A percentile compares a stretch with the other conserved stretches of the same genome.
Evolutionary conservation across 768 basidiomycete species (phyloP).

Genomic region (Lactarius sanguifluus): DNA sequence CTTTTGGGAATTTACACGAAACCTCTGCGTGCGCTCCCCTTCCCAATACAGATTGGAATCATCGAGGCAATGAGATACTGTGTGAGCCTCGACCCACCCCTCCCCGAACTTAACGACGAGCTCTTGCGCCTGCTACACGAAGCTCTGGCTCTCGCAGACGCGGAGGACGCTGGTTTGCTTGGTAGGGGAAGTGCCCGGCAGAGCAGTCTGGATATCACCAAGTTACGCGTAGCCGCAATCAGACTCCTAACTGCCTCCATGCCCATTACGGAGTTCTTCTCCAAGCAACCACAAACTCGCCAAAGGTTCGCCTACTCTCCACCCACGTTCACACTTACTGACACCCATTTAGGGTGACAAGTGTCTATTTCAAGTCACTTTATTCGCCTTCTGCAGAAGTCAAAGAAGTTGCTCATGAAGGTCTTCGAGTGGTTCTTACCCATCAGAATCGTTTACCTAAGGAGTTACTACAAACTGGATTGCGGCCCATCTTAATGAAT

Average conservation of each 20-base stretch:
- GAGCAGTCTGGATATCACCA: constrained; percentile 75
- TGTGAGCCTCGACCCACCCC: constrained; percentile 82
- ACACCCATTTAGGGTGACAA: constrained; percentile 64
- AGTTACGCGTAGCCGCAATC: constrained; percentile 92
- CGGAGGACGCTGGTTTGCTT: constrained; percentile 83
- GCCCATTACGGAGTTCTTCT: constrained; percentile 92
- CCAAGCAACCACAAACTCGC: constrained; percentile 77
- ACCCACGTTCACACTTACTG: constrained; percentile 5
- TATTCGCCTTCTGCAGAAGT: constrained; percentile 90
- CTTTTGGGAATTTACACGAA: constrained; percentile 92
- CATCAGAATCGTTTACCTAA: constrained; percentile 92
- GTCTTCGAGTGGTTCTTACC: constrained; percentile 81
- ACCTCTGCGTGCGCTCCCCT: constrained; percentile 90
- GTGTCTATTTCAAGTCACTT: constrained; percentile 97
- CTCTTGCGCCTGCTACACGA: constrained; percentile 89
- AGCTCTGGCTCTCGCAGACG: constrained; percentile 92
- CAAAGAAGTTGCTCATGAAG: constrained; percentile 94
- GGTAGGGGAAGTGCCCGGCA: constrained; percentile 76
- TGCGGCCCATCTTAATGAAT: constrained; percentile 97
- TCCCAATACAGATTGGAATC: constrained; percentile 95
- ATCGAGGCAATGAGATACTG: constrained; percentile 96
- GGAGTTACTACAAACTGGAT: constrained; percentile 90
- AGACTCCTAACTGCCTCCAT: constrained; percentile 91
- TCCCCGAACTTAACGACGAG: constrained; percentile 91
- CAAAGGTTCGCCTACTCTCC: constrained; percentile 58